These are phyloP conservation scores for Pneumocystis oryctolagi DNA, from an alignment of 1,139 yeast genomes.

Conservation along the genomic window DNA sequence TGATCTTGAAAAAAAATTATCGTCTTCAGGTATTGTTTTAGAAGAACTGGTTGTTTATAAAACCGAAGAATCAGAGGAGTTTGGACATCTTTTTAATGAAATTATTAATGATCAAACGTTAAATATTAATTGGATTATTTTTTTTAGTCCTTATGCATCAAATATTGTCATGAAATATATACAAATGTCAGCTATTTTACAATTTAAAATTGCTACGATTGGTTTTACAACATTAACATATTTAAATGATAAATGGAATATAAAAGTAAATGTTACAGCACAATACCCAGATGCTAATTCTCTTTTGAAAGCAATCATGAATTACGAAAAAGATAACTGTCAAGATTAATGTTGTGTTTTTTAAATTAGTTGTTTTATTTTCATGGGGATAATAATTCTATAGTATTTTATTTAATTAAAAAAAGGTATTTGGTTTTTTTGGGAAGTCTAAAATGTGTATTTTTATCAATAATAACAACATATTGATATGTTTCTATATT, in stretches of 20 bases:
- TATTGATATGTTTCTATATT: too few relatives aligned
- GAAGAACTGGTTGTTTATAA: slow-evolving; percentile 54
- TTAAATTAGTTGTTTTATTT: neutral
- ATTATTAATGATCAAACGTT: slow-evolving; percentile 7
- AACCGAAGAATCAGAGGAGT: slow-evolving; percentile 41
- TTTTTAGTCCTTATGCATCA: slow-evolving; percentile 88
- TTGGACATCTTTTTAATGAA: slow-evolving; percentile 23
- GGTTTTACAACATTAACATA: slow-evolving; percentile 84
- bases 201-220: slow-evolving; percentile 51
- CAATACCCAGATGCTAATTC: slow-evolving; percentile 23
- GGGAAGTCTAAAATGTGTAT: too few relatives aligned
- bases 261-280: slow-evolving; percentile 52
- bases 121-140: slow-evolving; percentile 47
- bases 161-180: slow-evolving; percentile 35
- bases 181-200: slow-evolving; percentile 21
- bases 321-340: neutral
- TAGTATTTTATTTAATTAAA: too few relatives aligned
- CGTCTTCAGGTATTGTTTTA: slow-evolving; percentile 34
- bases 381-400: too few relatives aligned
- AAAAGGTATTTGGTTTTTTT: too few relatives aligned
- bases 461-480: too few relatives aligned
- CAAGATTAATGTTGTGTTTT: neutral
- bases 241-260: slow-evolving; percentile 31
- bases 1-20: slow-evolving; percentile 53
- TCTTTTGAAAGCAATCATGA: neutral